phyloP scores from a whole-genome alignment of 768 basidiomycete species.

The Pisolithus microcarpus region DNA sequence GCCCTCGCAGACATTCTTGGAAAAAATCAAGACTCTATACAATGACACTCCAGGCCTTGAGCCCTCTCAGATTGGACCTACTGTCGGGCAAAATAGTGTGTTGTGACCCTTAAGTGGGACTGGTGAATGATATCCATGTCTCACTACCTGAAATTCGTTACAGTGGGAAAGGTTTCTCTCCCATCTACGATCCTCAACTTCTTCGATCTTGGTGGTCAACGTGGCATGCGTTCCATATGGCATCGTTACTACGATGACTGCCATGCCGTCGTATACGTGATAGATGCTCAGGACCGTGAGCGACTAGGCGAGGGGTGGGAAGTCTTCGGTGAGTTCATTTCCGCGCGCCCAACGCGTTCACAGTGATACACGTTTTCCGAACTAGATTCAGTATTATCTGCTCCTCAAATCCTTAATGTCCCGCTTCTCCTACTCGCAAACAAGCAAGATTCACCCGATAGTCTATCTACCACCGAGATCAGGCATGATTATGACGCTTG shows the following conservation, averaged over 20 bases:
- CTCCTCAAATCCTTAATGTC: slow-evolving; percentile 83
- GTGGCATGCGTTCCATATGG: slow-evolving; percentile 93
- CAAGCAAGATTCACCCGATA: slow-evolving; percentile 82
- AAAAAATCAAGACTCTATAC: slow-evolving; percentile 91
- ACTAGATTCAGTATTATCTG: slow-evolving; percentile 76
- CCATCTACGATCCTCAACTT: slow-evolving; percentile 93
- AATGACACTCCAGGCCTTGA: slow-evolving; percentile 81
- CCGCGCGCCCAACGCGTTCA: slow-evolving; percentile 1
- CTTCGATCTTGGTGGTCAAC: slow-evolving; percentile 95
- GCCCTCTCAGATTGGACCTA: slow-evolving; percentile 91
- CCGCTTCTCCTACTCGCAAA: slow-evolving; percentile 91
- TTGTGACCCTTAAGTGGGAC: slow-evolving; percentile 2
- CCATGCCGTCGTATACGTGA: slow-evolving; percentile 92
- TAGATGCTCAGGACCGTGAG: slow-evolving; percentile 89
- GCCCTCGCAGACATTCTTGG: slow-evolving; percentile 62
- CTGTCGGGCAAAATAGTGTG: slow-evolving; percentile 96
- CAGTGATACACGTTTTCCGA: slow-evolving; percentile 7
- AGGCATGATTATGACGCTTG: slow-evolving; percentile 84
- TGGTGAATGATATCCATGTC: neutral
- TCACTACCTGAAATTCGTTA: no score
- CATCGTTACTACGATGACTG: slow-evolving; percentile 92
- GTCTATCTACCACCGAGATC: slow-evolving; percentile 85
- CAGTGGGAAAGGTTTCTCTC: slow-evolving; percentile 89
- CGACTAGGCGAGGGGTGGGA: slow-evolving; percentile 93
- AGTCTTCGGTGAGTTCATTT: slow-evolving; percentile 72